These are phyloP conservation scores for Nannochloris sp. DNA, from an alignment of 139 green algal genomes.

Conservation along the genomic window DNA sequence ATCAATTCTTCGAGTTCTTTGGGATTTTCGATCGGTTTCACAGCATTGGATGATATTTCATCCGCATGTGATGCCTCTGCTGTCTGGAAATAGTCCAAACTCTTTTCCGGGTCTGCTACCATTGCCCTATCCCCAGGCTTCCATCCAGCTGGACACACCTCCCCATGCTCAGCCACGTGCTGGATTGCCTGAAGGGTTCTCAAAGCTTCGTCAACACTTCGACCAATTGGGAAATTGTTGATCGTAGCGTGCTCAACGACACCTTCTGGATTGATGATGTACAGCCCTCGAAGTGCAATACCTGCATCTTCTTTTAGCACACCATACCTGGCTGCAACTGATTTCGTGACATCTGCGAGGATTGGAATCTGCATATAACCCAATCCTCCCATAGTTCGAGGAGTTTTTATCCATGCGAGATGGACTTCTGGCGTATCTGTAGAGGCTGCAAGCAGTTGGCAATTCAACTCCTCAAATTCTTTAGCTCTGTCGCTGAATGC, in stretches of 20 bases:
- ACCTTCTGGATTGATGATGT: constrained; percentile 84
- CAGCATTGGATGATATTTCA: constrained; percentile 5
- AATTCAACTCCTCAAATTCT: constrained; percentile 70
- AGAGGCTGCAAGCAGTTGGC: constrained; percentile 64
- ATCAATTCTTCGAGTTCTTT: constrained; percentile 32
- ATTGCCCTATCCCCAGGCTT: constrained; percentile 87
- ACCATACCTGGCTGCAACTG: constrained; percentile 50
- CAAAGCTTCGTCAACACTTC: constrained; percentile 94
- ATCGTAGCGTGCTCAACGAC: constrained; percentile 91
- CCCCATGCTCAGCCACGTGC: constrained; percentile 69
- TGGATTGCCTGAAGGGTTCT: constrained; percentile 90
- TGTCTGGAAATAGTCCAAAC: constrained; percentile 66
- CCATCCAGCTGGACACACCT: constrained; percentile 84
- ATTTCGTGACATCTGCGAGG: constrained; percentile 68
- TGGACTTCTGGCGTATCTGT: constrained; percentile 76
- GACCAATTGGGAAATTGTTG: constrained; percentile 93
- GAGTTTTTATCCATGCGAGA: constrained; percentile 73
- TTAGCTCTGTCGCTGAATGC: constrained; percentile 71
- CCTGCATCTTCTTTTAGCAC: constrained; percentile 60
- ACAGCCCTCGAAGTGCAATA: constrained; percentile 76
- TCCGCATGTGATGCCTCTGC: constrained; percentile 6
- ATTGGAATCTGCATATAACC: constrained; percentile 78
- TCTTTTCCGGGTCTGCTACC: constrained; percentile 66
- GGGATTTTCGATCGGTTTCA: no score
- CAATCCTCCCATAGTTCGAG: constrained; percentile 59